phyloP scores from a whole-genome alignment of 306 rosid genomes.

The Prinsepia uniflora region DNA sequence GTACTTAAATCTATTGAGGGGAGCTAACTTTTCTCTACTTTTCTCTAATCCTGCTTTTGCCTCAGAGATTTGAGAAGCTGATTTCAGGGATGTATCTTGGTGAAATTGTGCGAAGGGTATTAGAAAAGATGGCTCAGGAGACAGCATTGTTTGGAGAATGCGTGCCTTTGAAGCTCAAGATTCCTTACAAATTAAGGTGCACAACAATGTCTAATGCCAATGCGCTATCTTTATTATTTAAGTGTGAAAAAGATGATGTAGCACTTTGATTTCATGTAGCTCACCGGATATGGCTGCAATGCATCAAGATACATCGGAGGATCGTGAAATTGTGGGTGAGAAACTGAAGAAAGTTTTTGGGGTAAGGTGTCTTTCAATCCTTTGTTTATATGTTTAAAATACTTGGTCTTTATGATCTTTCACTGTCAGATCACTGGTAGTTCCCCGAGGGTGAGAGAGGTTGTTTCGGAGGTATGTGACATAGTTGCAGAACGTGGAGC shows the following conservation, averaged over 20 bases:
- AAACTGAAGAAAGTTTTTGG: constrained; percentile 55
- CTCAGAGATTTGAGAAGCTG: constrained; percentile 53
- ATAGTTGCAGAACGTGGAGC: constrained; percentile 64
- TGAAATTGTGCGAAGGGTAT: constrained; percentile 60
- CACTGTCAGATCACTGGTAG: constrained; percentile 37
- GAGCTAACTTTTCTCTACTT: background rate
- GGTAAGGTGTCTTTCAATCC: constrained; percentile 31
- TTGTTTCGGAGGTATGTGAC: constrained; percentile 70
- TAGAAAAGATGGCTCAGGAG: constrained; percentile 57
- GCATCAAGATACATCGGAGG: constrained; percentile 76
- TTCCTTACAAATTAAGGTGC: constrained; percentile 52
- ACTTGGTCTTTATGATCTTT: background rate
- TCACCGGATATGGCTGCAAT: constrained; percentile 65
- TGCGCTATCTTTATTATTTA: background rate
- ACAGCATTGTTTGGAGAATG: constrained; percentile 49
- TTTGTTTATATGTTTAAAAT: background rate
- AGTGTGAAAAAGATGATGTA: no score
- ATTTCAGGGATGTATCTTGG: constrained; percentile 61
- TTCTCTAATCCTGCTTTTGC: background rate
- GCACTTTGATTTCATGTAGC: constrained; percentile 26
- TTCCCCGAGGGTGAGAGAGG: constrained; percentile 42
- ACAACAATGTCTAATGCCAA: background rate
- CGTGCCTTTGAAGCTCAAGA: constrained; percentile 51
- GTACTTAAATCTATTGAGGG: background rate
- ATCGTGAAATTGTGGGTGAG: constrained; percentile 48